These are phyloP conservation scores for Aegilops longissima DNA, from an alignment of 176 grass and related monocot genomes.

Conservation along the genomic window DNA sequence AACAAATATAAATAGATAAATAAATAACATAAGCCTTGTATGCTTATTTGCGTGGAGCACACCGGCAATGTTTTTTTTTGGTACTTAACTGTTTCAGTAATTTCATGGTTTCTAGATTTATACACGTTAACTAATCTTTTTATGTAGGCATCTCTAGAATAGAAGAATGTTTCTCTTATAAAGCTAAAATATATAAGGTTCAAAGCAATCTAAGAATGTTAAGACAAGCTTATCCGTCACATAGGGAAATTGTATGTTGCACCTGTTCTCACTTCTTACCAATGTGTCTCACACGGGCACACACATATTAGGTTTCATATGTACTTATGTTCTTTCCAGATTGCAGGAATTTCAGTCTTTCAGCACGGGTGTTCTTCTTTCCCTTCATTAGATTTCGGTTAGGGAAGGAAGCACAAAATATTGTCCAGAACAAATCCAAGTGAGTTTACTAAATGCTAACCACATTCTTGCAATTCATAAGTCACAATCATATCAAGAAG, in stretches of 20 bases:
- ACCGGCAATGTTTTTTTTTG: neutral
- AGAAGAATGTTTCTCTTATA: slow-evolving; percentile 71
- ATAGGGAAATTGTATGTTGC: neutral
- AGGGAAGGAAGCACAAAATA: no score
- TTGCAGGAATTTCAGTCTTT: no score
- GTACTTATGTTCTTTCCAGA: no score
- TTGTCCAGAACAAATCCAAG: no score
- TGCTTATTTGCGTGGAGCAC: neutral
- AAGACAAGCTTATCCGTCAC: slow-evolving; percentile 11
- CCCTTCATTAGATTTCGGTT: no score
- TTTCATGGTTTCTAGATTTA: neutral
- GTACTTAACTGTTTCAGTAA: neutral
- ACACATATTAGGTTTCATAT: no score
- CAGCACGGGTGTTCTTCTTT: no score
- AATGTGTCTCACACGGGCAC: no score
- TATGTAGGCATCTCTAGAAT: slow-evolving; percentile 70
- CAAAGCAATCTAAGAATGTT: slow-evolving; percentile 95
- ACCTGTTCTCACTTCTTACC: no score
- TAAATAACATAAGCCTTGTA: neutral
- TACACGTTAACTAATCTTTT: neutral
- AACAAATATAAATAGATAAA: neutral
- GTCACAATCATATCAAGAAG: no score
- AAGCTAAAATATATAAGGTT: slow-evolving; percentile 39
- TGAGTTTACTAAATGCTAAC: no score
- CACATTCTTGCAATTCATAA: no score